These are phyloP conservation scores for Suillus brevipes DNA, from an alignment of 768 basidiomycete genomes.

Conservation along the genomic window DNA sequence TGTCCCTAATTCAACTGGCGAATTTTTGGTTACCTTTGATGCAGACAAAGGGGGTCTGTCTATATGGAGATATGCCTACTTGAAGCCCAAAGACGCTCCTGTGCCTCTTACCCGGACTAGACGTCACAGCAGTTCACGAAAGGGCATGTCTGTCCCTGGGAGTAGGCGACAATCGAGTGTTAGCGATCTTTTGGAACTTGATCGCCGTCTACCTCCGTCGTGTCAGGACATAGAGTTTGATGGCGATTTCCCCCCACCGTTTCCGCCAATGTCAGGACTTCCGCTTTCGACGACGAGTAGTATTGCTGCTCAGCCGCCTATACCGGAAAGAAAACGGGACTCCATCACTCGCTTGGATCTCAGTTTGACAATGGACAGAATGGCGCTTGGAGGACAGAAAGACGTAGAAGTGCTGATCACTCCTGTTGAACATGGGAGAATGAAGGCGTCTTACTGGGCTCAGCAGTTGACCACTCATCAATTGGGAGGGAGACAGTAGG, in stretches of 20 bases:
- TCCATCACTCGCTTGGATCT: conserved; percentile 56
- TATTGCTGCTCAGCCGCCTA: conserved; percentile 51
- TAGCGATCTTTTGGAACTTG: conserved; percentile 32
- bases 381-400: conserved; percentile 56
- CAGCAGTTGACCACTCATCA: conserved; percentile 54
- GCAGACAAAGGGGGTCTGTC: conserved; percentile 52
- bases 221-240: conserved; percentile 39
- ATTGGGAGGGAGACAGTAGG: conserved; percentile 54
- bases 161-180: conserved; percentile 42
- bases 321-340: conserved; percentile 44
- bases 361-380: conserved; percentile 63
- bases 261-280: conserved; percentile 39
- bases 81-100: conserved; percentile 59
- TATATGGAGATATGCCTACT: conserved; percentile 72
- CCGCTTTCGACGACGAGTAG: conserved; percentile 55
- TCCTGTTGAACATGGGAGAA: conserved; percentile 58
- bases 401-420: conserved; percentile 43
- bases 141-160: conserved; percentile 36
- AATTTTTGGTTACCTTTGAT: conserved; percentile 61
- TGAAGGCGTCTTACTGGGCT: conserved; percentile 76
- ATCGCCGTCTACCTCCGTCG: conserved; percentile 39
- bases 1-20: conserved; percentile 40
- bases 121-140: conserved; percentile 32
- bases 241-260: conserved; percentile 33
- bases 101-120: conserved; percentile 36